Evolutionary conservation across 2,329 filamentous ascomycete species (phyloP).

Genomic region (Ploettnerulaceae sp.): DNA sequence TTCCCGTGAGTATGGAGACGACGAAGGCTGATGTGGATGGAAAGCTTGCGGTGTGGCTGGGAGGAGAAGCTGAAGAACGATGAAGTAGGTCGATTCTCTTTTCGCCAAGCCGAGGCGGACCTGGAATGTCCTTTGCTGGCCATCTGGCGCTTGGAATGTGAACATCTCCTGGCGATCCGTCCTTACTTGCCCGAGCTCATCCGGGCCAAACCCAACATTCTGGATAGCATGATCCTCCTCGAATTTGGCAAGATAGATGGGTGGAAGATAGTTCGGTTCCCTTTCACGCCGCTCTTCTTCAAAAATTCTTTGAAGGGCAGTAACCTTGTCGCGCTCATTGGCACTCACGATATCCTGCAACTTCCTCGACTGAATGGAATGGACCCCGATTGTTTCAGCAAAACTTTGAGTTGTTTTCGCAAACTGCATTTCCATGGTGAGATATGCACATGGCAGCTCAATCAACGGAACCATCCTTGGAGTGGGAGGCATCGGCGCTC

Average conservation of each 20-base stretch:
- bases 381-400: conserved; percentile 48
- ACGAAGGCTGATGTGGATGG: conserved; percentile 22
- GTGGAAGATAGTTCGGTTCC: conserved; percentile 57
- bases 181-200: conserved; percentile 48
- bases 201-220: conserved; percentile 47
- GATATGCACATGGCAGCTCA: conserved; percentile 51
- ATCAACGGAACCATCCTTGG: conserved; percentile 34
- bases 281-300: conserved; percentile 50
- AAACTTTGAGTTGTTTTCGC: conserved; percentile 53
- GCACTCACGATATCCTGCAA: conserved; percentile 50
- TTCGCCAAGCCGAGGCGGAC: conserved; percentile 54
- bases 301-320: conserved; percentile 46
- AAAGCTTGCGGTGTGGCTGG: conserved; percentile 26
- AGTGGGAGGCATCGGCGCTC: conserved; percentile 25
- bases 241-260: conserved; percentile 49
- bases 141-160: conserved; percentile 48
- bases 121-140: conserved; percentile 46
- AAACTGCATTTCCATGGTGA: conserved; percentile 55
- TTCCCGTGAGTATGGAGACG: conserved; percentile 29
- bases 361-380: conserved; percentile 43
- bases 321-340: conserved; percentile 49
- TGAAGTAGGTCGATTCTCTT: conserved; percentile 57
- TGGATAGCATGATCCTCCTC: conserved; percentile 53
- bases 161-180: conserved; percentile 52
- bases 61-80: conserved; percentile 41